These are phyloP conservation scores for Triticum monococcum DNA, from an alignment of 176 grass and related monocot genomes.

Conservation along the genomic window DNA sequence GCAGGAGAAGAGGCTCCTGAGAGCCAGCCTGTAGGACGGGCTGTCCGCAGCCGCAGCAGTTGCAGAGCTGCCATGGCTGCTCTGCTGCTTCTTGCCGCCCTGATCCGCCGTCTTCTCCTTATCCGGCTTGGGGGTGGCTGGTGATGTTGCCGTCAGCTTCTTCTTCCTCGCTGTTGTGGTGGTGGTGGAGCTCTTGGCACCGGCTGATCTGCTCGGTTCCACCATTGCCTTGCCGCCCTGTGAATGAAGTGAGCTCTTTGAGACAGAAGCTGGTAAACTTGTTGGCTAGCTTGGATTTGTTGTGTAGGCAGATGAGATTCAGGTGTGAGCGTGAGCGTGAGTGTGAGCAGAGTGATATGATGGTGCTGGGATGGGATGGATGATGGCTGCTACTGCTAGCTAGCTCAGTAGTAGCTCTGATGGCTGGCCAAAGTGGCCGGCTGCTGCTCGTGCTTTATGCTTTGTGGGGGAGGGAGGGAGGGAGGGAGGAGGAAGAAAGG, in stretches of 20 bases:
- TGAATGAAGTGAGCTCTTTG: too few relatives aligned
- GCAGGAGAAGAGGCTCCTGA: conserved; percentile 74
- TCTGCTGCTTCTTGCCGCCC: conserved; percentile 5
- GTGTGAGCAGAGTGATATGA: not conserved
- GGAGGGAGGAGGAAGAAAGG: not conserved
- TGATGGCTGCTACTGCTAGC: not conserved
- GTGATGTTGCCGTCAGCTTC: not conserved
- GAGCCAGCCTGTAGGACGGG: conserved; percentile 68
- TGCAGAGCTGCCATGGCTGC: not conserved
- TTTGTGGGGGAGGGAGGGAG: not conserved
- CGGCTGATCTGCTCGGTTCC: conserved; percentile 23
- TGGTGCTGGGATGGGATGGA: not conserved
- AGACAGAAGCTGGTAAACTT: not conserved
- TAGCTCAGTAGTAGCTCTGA: not conserved
- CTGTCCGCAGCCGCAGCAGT: conserved; percentile 21
- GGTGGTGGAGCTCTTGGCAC: not conserved
- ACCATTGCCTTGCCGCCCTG: conserved; percentile 30
- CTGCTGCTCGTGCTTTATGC: conserved; percentile 13
- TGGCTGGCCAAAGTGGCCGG: not conserved
- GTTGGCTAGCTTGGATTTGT: not conserved
- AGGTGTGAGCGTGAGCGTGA: not conserved
- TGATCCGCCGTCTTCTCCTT: not conserved
- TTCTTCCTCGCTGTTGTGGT: not conserved
- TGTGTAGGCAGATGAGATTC: not conserved
- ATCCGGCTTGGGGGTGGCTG: not conserved